Evolutionary conservation across 768 basidiomycete genomes (phyloP), one percentile per base, ranked within the genome.

Genomic region (Agrocybe pediades): DNA sequence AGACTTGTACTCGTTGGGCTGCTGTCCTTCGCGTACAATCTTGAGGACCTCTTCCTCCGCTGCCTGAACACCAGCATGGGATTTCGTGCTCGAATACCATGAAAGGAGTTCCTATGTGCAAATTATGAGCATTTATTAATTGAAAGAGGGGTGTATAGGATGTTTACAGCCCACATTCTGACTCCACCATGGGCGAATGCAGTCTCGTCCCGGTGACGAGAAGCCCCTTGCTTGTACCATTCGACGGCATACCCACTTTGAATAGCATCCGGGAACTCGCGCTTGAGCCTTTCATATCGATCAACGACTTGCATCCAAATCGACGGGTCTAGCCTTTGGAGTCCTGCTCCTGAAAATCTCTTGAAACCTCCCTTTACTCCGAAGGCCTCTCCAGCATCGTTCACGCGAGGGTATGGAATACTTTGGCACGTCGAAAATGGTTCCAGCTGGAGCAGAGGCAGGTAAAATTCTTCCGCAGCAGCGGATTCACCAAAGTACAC

Each of bases 331-430:
- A 54, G 9, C 23, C 11, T 44, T 9, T 33, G 9, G 6, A 54
- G 17, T 7, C 53, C 46, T 4, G 53, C 47, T 2, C 53, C 53
- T 24, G 53, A 17, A 27, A 48, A 54, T 4, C 42, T 41, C 29
- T 54, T 54, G 23, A 54, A 54, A 2, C 53, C 53, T 13, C 53
- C 53, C 25, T 54, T 54, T 19, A 54, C 9, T 9, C 47, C 41
- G 20, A 54, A 54, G 3, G 53, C 41, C 25, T 54, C 53, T 6
- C 53, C 53, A 6, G 53, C 46, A 39, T 54, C 53, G 17, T 54
- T 54, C 26, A 54, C 43, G 17, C 39, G 19, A 4, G 53, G 53
- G 19, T 49, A 54, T 13, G 53, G 53, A n/a, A 54, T 33, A 24
- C n/a, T 49, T 30, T 19, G 2, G 30, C 53, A 54, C 9, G 53